Evolutionary conservation across 352 stramenopile species (phyloP).

Genomic region (Globisporangium nodosum): DNA sequence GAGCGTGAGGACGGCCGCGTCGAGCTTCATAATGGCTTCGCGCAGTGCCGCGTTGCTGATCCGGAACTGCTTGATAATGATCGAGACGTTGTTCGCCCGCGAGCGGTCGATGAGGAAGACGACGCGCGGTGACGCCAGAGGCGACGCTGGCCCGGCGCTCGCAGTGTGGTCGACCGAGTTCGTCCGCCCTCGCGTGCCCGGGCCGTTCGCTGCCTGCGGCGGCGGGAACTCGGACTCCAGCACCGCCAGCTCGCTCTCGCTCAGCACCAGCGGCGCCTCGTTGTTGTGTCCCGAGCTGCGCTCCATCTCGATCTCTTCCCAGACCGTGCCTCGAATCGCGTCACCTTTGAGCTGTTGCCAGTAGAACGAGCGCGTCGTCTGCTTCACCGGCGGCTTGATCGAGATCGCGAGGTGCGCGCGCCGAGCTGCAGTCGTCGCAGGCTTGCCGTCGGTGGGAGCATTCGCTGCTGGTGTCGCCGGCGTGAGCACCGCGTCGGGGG

Average conservation of each 20-base stretch:
- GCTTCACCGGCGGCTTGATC: constrained; percentile 56
- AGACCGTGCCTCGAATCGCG: constrained; percentile 65
- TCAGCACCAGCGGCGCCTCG: constrained; percentile 37
- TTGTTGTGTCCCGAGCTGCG: constrained; percentile 42
- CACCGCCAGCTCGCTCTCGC: constrained; percentile 37
- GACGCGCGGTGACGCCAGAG: constrained; percentile 44
- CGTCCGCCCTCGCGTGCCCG: constrained; percentile 26
- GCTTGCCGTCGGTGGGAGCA: constrained; percentile 5
- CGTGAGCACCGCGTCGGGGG: constrained; percentile 5
- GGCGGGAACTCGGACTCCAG: constrained; percentile 65
- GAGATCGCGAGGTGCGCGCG: constrained; percentile 49
- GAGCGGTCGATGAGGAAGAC: constrained; percentile 74
- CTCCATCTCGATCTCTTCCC: constrained; percentile 69
- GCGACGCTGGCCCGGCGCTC: constrained; percentile 35
- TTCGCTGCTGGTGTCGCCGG: constrained; percentile 10
- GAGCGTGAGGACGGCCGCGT: constrained; percentile 64
- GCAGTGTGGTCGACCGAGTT: constrained; percentile 33
- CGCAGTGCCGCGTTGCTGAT: constrained; percentile 85
- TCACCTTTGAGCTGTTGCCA: constrained; percentile 68
- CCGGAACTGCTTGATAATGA: constrained; percentile 94
- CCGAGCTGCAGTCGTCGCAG: constrained; percentile 14
- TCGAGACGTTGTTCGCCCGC: constrained; percentile 90
- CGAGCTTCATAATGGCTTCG: constrained; percentile 79
- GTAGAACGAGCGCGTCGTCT: constrained; percentile 64
- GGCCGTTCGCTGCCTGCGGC: constrained; percentile 29